Percentiles rank a stretch among this genome's conserved stretches.
Evolutionary conservation across 2,329 filamentous ascomycete genomes (phyloP).

Genomic region (Rutstroemia sp.): DNA sequence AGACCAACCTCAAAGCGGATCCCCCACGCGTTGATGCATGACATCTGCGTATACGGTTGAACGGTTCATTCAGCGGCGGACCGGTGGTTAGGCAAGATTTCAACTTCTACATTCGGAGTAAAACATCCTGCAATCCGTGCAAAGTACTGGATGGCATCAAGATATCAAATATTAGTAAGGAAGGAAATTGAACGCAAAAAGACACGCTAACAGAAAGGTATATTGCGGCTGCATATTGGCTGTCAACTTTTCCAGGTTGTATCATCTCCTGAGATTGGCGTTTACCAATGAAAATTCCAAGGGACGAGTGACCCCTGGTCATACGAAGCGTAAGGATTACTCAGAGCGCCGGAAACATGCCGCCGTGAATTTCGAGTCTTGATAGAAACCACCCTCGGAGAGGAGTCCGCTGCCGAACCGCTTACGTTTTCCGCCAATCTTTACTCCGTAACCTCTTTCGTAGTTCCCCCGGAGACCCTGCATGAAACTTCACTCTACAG

Average conservation of each 20-base stretch:
- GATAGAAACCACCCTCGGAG: not conserved
- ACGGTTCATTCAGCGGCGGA: not conserved
- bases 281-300: not conserved
- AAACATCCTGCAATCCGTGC: not conserved
- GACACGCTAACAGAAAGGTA: not conserved
- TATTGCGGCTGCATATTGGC: not conserved
- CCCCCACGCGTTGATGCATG: not conserved
- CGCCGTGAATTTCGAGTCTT: slow-evolving; percentile 1
- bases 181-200: not conserved
- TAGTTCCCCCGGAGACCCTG: not conserved
- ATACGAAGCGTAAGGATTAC: not conserved
- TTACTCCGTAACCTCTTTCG: not conserved
- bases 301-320: not conserved
- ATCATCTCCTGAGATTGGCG: no score
- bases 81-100: no score
- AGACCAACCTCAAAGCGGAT: not conserved
- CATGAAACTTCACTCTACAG: not conserved
- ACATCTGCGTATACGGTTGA: not conserved
- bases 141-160: no score
- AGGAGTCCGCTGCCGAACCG: not conserved
- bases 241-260: no score
- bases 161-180: no score
- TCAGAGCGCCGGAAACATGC: not conserved
- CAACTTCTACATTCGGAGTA: not conserved
- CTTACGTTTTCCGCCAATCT: no score